Conservation (phyloP, 2,329 filamentous ascomycete species). For the Epichloe elymi region DNA sequence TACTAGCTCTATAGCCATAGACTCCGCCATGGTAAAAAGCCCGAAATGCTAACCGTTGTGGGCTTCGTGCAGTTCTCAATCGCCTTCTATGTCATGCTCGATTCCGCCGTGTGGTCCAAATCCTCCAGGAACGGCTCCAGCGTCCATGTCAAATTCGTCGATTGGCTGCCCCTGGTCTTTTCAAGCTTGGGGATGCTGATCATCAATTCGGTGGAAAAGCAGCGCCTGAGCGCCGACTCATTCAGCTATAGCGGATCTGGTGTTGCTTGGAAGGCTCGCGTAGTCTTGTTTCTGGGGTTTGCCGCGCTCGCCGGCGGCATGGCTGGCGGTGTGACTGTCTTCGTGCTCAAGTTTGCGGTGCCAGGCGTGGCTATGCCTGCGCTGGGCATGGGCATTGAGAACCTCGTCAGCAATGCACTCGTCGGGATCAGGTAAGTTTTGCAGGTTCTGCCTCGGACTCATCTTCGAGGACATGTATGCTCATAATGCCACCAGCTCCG, state of each 20-base stretch:
- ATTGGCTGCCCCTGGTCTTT: conserved; percentile 59
- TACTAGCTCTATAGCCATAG: background rate
- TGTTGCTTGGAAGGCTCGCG: conserved; percentile 56
- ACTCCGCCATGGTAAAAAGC: background rate
- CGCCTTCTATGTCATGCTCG: conserved; percentile 56
- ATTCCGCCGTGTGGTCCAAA: conserved; percentile 54
- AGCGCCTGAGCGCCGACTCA: conserved; percentile 48
- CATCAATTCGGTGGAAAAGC: conserved; percentile 58
- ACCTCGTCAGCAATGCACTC: conserved; percentile 50
- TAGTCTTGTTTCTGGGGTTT: conserved; percentile 55
- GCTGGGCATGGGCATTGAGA: conserved; percentile 51
- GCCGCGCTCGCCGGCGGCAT: conserved; percentile 52
- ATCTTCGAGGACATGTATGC: background rate
- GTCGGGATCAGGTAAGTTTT: conserved; percentile 43
- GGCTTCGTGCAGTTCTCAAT: conserved; percentile 43
- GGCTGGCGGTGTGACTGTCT: conserved; percentile 55
- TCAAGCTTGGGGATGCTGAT: conserved; percentile 55
- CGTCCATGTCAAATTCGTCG: conserved; percentile 50
- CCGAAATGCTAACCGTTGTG: background rate
- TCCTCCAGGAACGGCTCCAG: conserved; percentile 44
- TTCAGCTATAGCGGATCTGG: conserved; percentile 49
- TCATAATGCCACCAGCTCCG: conserved; percentile 31
- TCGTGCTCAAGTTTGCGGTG: conserved; percentile 53
- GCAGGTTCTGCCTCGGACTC: background rate
- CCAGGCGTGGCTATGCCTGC: conserved; percentile 44